Percentiles rank a stretch among this genome's conserved stretches.
These are phyloP conservation scores for Aegilops umbellulata DNA, from an alignment of 176 grass and related monocot genomes.

Conservation along the genomic window DNA sequence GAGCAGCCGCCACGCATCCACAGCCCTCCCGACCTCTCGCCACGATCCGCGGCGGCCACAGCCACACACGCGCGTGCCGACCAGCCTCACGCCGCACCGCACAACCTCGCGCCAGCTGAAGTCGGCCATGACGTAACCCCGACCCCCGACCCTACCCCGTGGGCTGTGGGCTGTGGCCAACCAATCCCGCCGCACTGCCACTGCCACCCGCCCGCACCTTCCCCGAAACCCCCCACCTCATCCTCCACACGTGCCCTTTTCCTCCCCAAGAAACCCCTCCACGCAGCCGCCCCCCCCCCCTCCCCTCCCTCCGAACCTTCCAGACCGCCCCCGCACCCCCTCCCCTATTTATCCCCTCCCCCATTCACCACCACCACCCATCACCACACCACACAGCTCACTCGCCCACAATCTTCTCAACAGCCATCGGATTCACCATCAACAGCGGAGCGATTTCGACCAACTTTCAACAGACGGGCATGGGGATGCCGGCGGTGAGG, in stretches of 20 bases:
- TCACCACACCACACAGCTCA: not conserved
- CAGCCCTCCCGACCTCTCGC: not conserved
- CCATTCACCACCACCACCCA: not conserved
- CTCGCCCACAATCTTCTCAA: not conserved
- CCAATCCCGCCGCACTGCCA: constrained; percentile 2
- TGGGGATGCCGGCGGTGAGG: constrained; percentile 18
- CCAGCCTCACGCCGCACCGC: not conserved
- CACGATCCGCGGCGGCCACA: not conserved
- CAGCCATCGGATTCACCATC: not conserved
- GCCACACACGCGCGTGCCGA: not conserved
- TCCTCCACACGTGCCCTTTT: constrained; percentile 40
- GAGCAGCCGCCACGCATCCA: not conserved
- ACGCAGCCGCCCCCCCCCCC: constrained; percentile 6
- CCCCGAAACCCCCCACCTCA: constrained; percentile 21
- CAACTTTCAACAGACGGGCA: not conserved
- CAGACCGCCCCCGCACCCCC: not conserved
- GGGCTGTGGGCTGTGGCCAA: too few species aligned
- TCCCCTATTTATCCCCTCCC: constrained; percentile 15
- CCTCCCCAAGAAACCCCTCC: not conserved
- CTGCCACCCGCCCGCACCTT: not conserved
- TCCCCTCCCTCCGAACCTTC: constrained; percentile 11
- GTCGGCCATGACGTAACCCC: constrained; percentile 49
- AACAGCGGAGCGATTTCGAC: not conserved
- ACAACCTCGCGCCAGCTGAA: constrained; percentile 1
- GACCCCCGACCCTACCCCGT: not conserved